Base-by-base conservation (phyloP, 257 asterid genomes). In the Fraxinus americana region DNA sequence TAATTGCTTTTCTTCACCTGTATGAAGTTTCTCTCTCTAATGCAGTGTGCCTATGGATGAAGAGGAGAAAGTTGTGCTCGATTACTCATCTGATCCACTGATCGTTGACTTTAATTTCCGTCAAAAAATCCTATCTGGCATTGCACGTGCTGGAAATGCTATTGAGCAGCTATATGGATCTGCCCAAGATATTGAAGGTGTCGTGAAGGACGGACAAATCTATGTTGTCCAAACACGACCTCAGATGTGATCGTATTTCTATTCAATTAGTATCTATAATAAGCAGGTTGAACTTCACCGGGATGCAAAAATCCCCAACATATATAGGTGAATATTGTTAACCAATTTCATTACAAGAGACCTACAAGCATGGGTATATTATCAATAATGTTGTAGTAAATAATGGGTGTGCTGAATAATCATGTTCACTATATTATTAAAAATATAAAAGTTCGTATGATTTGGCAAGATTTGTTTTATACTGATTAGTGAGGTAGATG, bases 181-280 rank as follows among this genome's bases (percentile, higher is more conserved):
- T 70, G 89, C 99, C 68, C 99, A 96, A 84, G 99, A 92, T 77
- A 93, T 93, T 43, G 99, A 96, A 85, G 98, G 99, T 52, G 99
- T 89, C 7, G 97, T 96, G 67, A 90, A 85, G 86, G 98, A 93
- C 23, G 98, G 98, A 6, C 85, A 93, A 76, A 86, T 96, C 38
- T 96, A 90, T 57, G 97, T 96, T 30, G 99, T 96, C 83, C 99
- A 96, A 89, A 96, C 99, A 67, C 90, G 99, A 80, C 98, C 99
- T 1, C 99, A 92, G 75, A 88, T 93, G 96, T 96, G 90, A 92
- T 79, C 75, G 38, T n/a, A 36, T 32, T 36, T 21, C 10, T 59
- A 59, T 59, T 59, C 6, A 13, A 32, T 16, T 48, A 16, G 8
- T 4, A 4, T 14, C 59, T 48, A 12, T 45, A 48, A 57, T 9